Percentiles rank a stretch among this genome's conserved stretches.
phyloP scores from a whole-genome alignment of 1,284 basidiomycete species.

The Tylopilus sp. region DNA sequence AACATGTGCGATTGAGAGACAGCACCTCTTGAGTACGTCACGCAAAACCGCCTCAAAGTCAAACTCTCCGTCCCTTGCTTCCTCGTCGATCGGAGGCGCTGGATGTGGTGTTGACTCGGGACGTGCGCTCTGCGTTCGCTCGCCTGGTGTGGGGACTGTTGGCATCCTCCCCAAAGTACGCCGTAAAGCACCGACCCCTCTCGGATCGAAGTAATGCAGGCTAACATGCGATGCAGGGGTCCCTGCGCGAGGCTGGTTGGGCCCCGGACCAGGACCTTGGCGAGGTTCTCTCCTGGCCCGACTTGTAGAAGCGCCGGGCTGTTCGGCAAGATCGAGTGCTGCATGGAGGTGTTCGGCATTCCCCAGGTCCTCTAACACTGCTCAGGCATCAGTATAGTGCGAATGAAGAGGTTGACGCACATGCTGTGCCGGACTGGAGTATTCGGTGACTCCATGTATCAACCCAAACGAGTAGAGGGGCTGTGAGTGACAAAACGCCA shows the following conservation, averaged over 20 bases:
- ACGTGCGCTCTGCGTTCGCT: background rate
- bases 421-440: constrained; percentile 58
- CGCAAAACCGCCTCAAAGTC: constrained; percentile 45
- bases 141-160: constrained; percentile 13
- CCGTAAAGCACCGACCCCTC: constrained; percentile 47
- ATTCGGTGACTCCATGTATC: constrained; percentile 65
- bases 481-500: constrained; percentile 78
- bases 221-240: constrained; percentile 16
- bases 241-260: constrained; percentile 2
- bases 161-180: constrained; percentile 36
- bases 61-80: constrained; percentile 27
- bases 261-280: background rate
- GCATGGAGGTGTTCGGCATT: constrained; percentile 26
- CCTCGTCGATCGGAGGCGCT: background rate
- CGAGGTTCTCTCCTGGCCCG: constrained; percentile 3
- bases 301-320: constrained; percentile 1
- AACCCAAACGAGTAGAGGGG: constrained; percentile 86
- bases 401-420: constrained; percentile 35
- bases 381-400: background rate
- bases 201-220: constrained; percentile 54
- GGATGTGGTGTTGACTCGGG: background rate
- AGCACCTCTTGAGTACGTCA: constrained; percentile 42
- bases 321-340: constrained; percentile 15
- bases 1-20: background rate
- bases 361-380: constrained; percentile 15